Conservation (phyloP, 1,139 yeast genomes). For the Diutina rugosa region DNA sequence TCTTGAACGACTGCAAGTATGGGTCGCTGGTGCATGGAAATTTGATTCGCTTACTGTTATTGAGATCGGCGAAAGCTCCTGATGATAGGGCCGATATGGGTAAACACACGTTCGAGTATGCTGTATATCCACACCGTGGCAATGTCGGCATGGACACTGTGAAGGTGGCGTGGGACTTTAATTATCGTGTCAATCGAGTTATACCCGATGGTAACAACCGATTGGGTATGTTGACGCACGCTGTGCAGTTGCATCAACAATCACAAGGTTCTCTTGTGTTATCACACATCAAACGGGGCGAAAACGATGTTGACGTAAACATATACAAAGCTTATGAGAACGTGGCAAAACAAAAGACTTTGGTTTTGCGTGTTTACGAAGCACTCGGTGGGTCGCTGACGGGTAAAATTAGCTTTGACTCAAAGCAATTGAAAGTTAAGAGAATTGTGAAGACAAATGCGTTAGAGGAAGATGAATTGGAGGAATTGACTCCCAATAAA, state of each 20-base stretch:
- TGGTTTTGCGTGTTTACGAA: constrained; percentile 71
- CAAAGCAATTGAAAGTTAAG: constrained; percentile 23
- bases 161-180: constrained; percentile 67
- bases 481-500: constrained; percentile 9
- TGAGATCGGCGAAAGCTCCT: constrained; percentile 83
- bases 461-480: constrained; percentile 46
- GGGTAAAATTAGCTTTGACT: constrained; percentile 32
- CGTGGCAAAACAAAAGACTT: constrained; percentile 31
- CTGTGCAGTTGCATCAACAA: neutral
- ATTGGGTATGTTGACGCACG: neutral
- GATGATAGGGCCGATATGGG: constrained; percentile 95
- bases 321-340: constrained; percentile 24
- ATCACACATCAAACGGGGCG: constrained; percentile 77
- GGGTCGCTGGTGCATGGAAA: constrained; percentile 91
- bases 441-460: constrained; percentile 51
- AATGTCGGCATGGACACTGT: constrained; percentile 52
- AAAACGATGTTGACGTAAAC: constrained; percentile 53
- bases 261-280: constrained; percentile 52
- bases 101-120: constrained; percentile 68
- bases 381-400: constrained; percentile 63
- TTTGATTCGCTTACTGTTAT: constrained; percentile 65
- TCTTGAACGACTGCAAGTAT: constrained; percentile 76
- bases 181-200: constrained; percentile 25
- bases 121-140: constrained; percentile 72
- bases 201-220: neutral